Base-by-base conservation (phyloP, 768 basidiomycete genomes). In the Symmetrospora coprosmae region DNA sequence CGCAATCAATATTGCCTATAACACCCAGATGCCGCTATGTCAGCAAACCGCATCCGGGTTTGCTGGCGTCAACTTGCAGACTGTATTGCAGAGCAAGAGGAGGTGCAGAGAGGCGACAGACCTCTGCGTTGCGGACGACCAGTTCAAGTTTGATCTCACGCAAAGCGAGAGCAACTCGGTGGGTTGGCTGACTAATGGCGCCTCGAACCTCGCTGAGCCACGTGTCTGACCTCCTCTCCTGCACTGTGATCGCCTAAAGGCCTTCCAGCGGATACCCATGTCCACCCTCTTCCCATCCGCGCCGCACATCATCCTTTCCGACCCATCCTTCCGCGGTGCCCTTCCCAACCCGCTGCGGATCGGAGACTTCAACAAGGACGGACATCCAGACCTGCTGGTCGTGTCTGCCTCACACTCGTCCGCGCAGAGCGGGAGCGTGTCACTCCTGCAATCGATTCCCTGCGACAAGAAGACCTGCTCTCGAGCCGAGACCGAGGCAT, bases 331-430 rank as follows among this genome's bases (percentile, higher is more conserved):
- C 66, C 75, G 71, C 1, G 85, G 87, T 0, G 66, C 81, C 0
- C 70, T 91, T 4, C 88, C 91, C 0, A 72, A 91, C 16, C 78
- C 87, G 0, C 72, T 96, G 47, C 83, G 82, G 63, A 74, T 90
- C 0, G 94, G 90, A 31, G 94, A 99, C 73, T 83, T 80, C 50
- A 85, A 96, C 71, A 76, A 92, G 19, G 91, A 97, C 69, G 94
- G 94, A 2, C 97, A 85, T 73, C 90, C 92, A 0, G 94, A 97
- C 67, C 68, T 96, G 7, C 73, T 94, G 6, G 14, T 66, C 48
- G 21, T 69, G 31, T 21, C 65, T 14, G 61, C 58, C n/a, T 4
- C 61, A 3, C 31, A 39, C 2, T 33, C 27, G 1, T 19, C 64
- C 28, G 64, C 38, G 16, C 35, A 6, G 27, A 63, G 55, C 14